Evolutionary conservation across 768 basidiomycete species (phyloP).

Genomic region (Pluteus cervinus): DNA sequence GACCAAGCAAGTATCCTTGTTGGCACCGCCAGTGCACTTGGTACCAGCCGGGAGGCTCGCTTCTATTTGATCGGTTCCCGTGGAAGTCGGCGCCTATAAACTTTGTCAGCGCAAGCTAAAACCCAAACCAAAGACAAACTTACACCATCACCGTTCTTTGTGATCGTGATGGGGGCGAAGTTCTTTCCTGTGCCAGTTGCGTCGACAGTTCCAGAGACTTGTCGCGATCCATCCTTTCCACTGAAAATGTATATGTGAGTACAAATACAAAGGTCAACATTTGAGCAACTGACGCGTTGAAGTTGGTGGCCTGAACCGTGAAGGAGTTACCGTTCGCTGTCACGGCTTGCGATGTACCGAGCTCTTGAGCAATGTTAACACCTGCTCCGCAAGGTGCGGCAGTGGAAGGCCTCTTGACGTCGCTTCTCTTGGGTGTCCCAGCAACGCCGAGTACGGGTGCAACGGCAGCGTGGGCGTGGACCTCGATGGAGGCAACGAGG

Average conservation of each 20-base stretch:
- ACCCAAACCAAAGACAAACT: conserved; percentile 11
- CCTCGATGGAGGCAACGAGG: conserved; percentile 23
- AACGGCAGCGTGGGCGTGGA: conserved; percentile 27
- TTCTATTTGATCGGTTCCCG: conserved; percentile 32
- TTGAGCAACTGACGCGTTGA: conserved; percentile 28
- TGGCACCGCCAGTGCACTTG: conserved; percentile 42
- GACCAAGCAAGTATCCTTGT: conserved; percentile 41
- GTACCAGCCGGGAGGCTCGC: conserved; percentile 43
- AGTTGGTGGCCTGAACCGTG: conserved; percentile 28
- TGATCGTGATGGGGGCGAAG: conserved; percentile 31
- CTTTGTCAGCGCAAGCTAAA: background rate
- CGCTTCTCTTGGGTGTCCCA: conserved; percentile 12
- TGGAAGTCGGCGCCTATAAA: conserved; percentile 29
- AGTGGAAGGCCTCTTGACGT: conserved; percentile 17
- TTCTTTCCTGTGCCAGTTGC: conserved; percentile 34
- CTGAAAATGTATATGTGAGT: conserved; percentile 14
- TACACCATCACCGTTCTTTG: conserved; percentile 43
- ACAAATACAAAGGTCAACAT: background rate
- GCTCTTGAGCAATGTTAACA: conserved; percentile 22
- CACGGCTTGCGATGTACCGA: conserved; percentile 25
- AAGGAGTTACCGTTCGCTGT: conserved; percentile 23
- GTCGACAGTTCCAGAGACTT: conserved; percentile 40
- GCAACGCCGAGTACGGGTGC: conserved; percentile 26
- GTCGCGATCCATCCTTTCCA: conserved; percentile 41
- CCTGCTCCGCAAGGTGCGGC: conserved; percentile 26